A percentile compares a stretch with the other conserved stretches of the same genome.
These are phyloP conservation scores for Thalassiosira mediterranea DNA, from an alignment of 352 stramenopile species.

Conservation along the genomic window DNA sequence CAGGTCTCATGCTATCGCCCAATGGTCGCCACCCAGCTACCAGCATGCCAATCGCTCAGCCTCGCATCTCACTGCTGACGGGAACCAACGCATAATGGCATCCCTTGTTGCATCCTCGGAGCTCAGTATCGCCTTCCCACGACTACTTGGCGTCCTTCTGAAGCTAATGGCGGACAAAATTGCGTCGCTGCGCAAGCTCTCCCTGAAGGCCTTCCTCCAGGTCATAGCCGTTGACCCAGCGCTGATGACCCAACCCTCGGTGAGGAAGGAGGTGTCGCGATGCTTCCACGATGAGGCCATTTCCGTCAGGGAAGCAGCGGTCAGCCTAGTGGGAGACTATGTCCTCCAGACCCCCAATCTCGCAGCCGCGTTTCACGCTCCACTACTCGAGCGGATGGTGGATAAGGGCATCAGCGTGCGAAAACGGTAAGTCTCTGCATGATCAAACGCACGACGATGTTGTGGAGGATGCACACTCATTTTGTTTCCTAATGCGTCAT, in stretches of 20 bases:
- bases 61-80: constrained; percentile 71
- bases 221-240: constrained; percentile 77
- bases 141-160: constrained; percentile 78
- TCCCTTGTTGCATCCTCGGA: constrained; percentile 59
- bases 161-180: constrained; percentile 73
- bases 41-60: constrained; percentile 25
- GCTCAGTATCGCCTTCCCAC: constrained; percentile 65
- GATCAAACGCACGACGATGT: no score
- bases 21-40: constrained; percentile 34
- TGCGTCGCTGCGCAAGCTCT: constrained; percentile 76
- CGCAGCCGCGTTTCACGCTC: constrained; percentile 76
- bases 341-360: constrained; percentile 76
- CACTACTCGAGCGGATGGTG: constrained; percentile 75
- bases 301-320: constrained; percentile 83
- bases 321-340: constrained; percentile 83
- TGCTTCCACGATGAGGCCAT: constrained; percentile 85
- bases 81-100: constrained; percentile 68
- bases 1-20: constrained; percentile 45
- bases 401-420: constrained; percentile 83
- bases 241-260: constrained; percentile 80
- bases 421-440: constrained; percentile 48
- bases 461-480: no score
- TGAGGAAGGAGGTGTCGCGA: constrained; percentile 78
- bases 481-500: background rate
- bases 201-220: constrained; percentile 82